Conservation (phyloP, 2,329 filamentous ascomycete genomes). For the Xylaria arbuscula region DNA sequence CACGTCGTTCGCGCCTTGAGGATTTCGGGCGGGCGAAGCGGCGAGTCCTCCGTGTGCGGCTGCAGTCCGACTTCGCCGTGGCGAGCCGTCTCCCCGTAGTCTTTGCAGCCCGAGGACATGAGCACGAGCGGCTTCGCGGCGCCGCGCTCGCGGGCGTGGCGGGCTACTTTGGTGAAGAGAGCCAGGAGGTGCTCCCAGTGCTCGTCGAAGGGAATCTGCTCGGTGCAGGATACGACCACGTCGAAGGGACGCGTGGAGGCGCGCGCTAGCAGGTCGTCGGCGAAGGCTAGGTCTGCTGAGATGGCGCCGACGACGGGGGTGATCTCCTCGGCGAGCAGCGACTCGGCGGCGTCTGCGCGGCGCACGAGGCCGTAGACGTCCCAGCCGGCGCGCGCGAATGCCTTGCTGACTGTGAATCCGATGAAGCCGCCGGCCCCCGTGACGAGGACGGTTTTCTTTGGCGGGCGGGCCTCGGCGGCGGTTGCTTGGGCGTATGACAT, state of each 20-base stretch:
- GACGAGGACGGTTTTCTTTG: slow-evolving; percentile 54
- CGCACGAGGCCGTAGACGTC: slow-evolving; percentile 58
- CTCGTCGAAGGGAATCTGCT: slow-evolving; percentile 54
- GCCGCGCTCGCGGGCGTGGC: slow-evolving; percentile 49
- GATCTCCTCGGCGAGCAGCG: slow-evolving; percentile 52
- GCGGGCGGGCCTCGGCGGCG: slow-evolving; percentile 11
- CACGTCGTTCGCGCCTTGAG: slow-evolving; percentile 50
- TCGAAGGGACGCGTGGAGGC: slow-evolving; percentile 51
- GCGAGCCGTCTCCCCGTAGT: slow-evolving; percentile 55
- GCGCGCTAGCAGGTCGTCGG: slow-evolving; percentile 41
- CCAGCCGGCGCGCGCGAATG: slow-evolving; percentile 60
- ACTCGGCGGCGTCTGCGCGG: slow-evolving; percentile 45
- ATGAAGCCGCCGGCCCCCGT: slow-evolving; percentile 63
- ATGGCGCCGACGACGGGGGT: slow-evolving; percentile 56
- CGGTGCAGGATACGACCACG: slow-evolving; percentile 57
- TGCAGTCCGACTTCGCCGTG: slow-evolving; percentile 52
- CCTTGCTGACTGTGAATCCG: slow-evolving; percentile 57
- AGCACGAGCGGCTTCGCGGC: slow-evolving; percentile 55
- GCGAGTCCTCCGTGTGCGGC: slow-evolving; percentile 58
- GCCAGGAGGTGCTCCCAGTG: slow-evolving; percentile 54
- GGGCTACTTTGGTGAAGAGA: slow-evolving; percentile 52
- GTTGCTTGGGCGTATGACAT: slow-evolving; percentile 23
- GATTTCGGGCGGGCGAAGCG: slow-evolving; percentile 49
- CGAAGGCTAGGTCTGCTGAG: slow-evolving; percentile 44
- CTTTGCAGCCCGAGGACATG: slow-evolving; percentile 62